Conservation (phyloP, 805 yeast species). For the Suhomyces canberraensis region DNA sequence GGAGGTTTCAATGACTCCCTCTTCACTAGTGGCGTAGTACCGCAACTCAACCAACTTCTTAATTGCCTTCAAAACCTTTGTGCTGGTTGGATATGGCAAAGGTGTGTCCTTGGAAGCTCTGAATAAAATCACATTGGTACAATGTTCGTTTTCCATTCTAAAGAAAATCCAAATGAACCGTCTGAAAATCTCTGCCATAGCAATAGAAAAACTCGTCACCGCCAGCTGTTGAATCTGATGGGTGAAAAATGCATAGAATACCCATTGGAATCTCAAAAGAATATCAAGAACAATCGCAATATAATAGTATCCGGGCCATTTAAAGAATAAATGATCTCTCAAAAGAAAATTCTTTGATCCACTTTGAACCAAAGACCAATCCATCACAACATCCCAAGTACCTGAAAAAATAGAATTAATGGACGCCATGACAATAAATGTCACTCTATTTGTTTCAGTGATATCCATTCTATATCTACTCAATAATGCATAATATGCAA, state of each 20-base stretch:
- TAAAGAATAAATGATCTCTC: slow-evolving; percentile 69
- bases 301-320: slow-evolving; percentile 60
- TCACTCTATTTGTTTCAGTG: slow-evolving; percentile 40
- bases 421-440: slow-evolving; percentile 70
- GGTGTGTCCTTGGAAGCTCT: slow-evolving; percentile 87
- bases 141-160: slow-evolving; percentile 95
- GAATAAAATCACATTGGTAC: slow-evolving; percentile 79
- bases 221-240: slow-evolving; percentile 83
- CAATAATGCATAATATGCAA: slow-evolving; percentile 65
- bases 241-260: slow-evolving; percentile 79
- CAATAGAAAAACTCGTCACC: slow-evolving; percentile 76
- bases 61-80: slow-evolving; percentile 34
- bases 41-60: slow-evolving; percentile 34
- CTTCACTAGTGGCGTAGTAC: slow-evolving; percentile 13
- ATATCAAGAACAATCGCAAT: slow-evolving; percentile 71
- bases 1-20: slow-evolving; percentile 1
- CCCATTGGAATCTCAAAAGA: slow-evolving; percentile 83
- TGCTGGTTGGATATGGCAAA: slow-evolving; percentile 63
- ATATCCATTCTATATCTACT: slow-evolving; percentile 73
- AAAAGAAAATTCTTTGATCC: slow-evolving; percentile 54
- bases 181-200: slow-evolving; percentile 76
- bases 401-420: slow-evolving; percentile 68
- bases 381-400: slow-evolving; percentile 92
- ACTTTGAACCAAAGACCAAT: slow-evolving; percentile 84
- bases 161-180: slow-evolving; percentile 87